Percentiles rank a stretch among this genome's conserved stretches.
Conservation (phyloP, 768 basidiomycete genomes). For the Mycena rosella region DNA sequence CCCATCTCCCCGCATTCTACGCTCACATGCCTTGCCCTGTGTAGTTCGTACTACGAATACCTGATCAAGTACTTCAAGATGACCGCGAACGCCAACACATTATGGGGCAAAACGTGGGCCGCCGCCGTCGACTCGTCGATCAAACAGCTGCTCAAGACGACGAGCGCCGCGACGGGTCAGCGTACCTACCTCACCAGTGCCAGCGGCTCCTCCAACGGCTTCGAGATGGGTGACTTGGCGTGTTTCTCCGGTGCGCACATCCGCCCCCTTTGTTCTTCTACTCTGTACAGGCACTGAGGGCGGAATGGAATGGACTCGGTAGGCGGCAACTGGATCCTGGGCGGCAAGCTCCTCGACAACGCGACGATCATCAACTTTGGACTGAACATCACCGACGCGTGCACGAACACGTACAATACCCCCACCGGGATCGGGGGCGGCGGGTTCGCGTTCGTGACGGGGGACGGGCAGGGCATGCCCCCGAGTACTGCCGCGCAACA, state of each 20-base stretch:
- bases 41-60: conserved; percentile 28
- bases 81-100: conserved; percentile 24
- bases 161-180: conserved; percentile 28
- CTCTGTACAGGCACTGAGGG: background rate
- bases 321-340: conserved; percentile 30
- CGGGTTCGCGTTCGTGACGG: conserved; percentile 25
- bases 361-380: conserved; percentile 24
- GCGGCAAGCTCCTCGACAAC: conserved; percentile 26
- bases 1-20: background rate
- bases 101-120: conserved; percentile 25
- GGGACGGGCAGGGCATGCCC: conserved; percentile 14
- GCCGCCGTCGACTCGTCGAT: conserved; percentile 30
- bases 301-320: background rate
- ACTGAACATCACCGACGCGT: conserved; percentile 26
- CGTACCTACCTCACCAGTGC: conserved; percentile 27
- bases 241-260: conserved; percentile 26
- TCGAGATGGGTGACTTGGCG: conserved; percentile 25
- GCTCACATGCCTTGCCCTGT: conserved; percentile 1
- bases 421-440: conserved; percentile 25
- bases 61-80: conserved; percentile 28
- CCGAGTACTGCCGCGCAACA: conserved; percentile 14
- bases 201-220: conserved; percentile 20
- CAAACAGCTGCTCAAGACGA: conserved; percentile 26
- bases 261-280: background rate
- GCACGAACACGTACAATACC: conserved; percentile 28